Evolutionary conservation across 225 moss, liverwort and hornwort species (phyloP).

Genomic region (Rhytidiadelphus loreus): DNA sequence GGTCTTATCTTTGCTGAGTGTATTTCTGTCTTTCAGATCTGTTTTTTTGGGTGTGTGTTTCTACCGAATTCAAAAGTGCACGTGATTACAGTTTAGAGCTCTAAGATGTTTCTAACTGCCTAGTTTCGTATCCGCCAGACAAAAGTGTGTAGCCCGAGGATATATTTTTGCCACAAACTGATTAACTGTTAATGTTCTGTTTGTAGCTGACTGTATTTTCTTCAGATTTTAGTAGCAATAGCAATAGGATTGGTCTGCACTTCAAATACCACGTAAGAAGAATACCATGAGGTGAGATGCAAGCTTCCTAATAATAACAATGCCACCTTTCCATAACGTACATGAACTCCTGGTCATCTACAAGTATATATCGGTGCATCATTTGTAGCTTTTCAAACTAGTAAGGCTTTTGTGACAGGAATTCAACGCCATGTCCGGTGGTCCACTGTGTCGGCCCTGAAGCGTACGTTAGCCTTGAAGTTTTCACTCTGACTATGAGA

Average conservation of each 20-base stretch:
- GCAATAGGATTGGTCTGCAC: no score
- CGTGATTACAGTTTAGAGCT: neutral
- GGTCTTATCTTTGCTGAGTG: no score
- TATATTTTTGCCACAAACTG: neutral
- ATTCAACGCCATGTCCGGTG: neutral
- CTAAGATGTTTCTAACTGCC: neutral
- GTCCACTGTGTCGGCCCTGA: neutral
- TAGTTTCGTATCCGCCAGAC: neutral
- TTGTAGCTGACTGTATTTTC: neutral
- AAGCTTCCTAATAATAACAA: neutral
- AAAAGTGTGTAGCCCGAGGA: neutral
- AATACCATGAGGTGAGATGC: neutral
- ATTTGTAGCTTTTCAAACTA: neutral
- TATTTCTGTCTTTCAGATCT: neutral
- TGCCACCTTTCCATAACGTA: neutral
- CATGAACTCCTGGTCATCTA: neutral
- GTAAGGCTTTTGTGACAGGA: neutral
- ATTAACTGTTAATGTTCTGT: neutral
- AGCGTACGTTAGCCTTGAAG: neutral
- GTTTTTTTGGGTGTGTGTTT: neutral
- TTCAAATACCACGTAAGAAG: neutral
- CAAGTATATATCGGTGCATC: neutral
- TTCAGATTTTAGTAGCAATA: neutral
- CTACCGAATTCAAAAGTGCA: neutral
- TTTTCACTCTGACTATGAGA: neutral